Conservation (phyloP, 768 basidiomycete genomes). For the Vishniacozyma victoriae region DNA sequence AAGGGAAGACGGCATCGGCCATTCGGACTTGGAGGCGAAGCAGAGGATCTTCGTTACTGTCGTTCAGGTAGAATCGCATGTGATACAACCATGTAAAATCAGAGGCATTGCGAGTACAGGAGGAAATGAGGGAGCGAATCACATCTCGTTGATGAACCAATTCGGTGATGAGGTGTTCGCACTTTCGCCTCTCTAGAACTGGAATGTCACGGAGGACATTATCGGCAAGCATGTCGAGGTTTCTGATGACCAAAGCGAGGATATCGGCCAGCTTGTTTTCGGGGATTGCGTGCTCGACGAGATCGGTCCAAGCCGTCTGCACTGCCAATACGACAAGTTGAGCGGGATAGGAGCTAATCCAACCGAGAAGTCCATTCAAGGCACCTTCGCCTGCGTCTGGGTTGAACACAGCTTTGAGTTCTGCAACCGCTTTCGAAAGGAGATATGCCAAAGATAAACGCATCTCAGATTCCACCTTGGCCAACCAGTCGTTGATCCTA, state of each 20-base stretch:
- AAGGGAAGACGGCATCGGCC: slow-evolving; percentile 88
- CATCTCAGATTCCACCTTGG: slow-evolving; percentile 88
- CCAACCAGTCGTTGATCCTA: slow-evolving; percentile 98
- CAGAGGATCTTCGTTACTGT: slow-evolving; percentile 63
- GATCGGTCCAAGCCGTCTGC: slow-evolving; percentile 88
- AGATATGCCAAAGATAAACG: slow-evolving; percentile 75
- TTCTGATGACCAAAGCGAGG: slow-evolving; percentile 68
- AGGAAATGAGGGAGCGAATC: slow-evolving; percentile 67
- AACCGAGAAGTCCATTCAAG: slow-evolving; percentile 63
- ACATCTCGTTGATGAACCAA: slow-evolving; percentile 98
- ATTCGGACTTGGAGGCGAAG: slow-evolving; percentile 73
- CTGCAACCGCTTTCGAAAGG: slow-evolving; percentile 69
- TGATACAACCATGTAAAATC: slow-evolving; percentile 92
- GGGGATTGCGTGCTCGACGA: slow-evolving; percentile 59
- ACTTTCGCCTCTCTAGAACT: slow-evolving; percentile 90
- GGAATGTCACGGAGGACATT: slow-evolving; percentile 85
- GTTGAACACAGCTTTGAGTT: slow-evolving; percentile 75
- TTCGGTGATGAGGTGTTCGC: slow-evolving; percentile 97
- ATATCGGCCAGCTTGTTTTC: slow-evolving; percentile 55
- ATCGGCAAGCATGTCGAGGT: slow-evolving; percentile 91
- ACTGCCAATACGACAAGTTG: slow-evolving; percentile 93
- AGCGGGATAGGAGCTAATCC: slow-evolving; percentile 92
- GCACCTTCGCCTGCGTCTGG: slow-evolving; percentile 57
- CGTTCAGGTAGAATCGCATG: slow-evolving; percentile 94
- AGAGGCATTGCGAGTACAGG: slow-evolving; percentile 59